Evolutionary conservation across 768 basidiomycete genomes (phyloP).

Genomic region (Hortiboletus flavorubellus): DNA sequence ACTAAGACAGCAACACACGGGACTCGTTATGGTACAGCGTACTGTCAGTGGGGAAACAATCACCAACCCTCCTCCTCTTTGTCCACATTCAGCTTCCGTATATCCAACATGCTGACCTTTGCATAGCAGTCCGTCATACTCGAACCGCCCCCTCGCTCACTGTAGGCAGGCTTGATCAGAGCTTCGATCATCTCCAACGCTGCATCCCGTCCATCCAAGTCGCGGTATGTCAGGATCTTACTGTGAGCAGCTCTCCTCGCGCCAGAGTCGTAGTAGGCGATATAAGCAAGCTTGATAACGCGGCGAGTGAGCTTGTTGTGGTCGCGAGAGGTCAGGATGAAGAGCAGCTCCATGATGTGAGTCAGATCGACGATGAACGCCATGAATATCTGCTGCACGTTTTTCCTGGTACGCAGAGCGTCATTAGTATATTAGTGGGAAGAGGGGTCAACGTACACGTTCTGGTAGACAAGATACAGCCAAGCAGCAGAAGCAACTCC

Average conservation of each 20-base stretch:
- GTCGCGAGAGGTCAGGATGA: not conserved
- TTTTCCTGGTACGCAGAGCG: not conserved
- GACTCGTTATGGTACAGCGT: not conserved
- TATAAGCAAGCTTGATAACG: not conserved
- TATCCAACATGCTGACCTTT: not conserved
- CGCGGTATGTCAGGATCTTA: not conserved
- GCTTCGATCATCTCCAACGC: not conserved
- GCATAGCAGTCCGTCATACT: not conserved
- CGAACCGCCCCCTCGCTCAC: not conserved
- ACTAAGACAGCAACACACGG: not conserved
- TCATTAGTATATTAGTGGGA: not conserved
- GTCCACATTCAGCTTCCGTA: not conserved
- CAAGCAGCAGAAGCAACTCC: not conserved
- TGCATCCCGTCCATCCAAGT: not conserved
- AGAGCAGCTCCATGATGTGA: too few relatives aligned
- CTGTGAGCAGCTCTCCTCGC: not conserved
- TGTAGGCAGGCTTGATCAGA: not conserved
- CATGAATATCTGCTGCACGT: not conserved
- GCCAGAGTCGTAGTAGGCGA: not conserved
- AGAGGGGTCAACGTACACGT: not conserved
- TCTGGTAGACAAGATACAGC: not conserved
- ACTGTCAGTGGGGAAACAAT: not conserved
- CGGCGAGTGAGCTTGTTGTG: constrained; percentile 1
- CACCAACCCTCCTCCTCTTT: not conserved
- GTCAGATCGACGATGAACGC: too few relatives aligned